These are phyloP conservation scores for Heterobasidion occidentale DNA, from an alignment of 1,284 basidiomycete species.

Conservation along the genomic window DNA sequence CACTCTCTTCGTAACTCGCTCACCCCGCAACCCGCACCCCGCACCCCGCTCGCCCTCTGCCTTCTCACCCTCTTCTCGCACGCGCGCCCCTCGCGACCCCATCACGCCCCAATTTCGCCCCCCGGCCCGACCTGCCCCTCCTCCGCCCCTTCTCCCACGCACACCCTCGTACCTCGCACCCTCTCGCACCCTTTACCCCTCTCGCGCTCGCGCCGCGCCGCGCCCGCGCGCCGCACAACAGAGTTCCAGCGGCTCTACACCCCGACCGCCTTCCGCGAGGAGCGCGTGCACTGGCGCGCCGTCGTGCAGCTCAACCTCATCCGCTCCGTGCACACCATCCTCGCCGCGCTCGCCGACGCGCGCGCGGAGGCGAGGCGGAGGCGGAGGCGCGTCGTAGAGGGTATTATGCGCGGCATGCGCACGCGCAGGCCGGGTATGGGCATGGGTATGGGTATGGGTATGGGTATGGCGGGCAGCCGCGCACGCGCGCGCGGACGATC, in stretches of 20 bases:
- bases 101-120: too few relatives aligned
- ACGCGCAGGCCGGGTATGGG: slow-evolving; percentile 8
- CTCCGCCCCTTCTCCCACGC: neutral
- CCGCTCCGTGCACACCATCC: slow-evolving; percentile 65
- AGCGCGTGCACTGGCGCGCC: slow-evolving; percentile 68
- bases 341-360: slow-evolving; percentile 48
- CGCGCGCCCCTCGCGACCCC: too few relatives aligned
- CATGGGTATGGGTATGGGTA: too few relatives aligned
- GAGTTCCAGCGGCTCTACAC: slow-evolving; percentile 77
- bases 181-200: neutral
- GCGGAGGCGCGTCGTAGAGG: neutral
- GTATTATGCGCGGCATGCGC: neutral
- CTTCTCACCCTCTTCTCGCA: too few relatives aligned
- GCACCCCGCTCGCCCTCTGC: neutral
- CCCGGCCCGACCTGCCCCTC: too few relatives aligned
- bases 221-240: slow-evolving; percentile 23
- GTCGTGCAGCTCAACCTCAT: slow-evolving; percentile 77
- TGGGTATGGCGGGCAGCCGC: slow-evolving; percentile 5
- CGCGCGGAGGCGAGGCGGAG: slow-evolving; percentile 16
- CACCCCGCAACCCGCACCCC: slow-evolving; percentile 11
- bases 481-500: neutral
- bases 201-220: too few relatives aligned
- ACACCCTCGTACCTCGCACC: neutral
- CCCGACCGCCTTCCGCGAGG: slow-evolving; percentile 66
- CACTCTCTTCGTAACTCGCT: neutral